These are phyloP conservation scores for Suillus paluster DNA, from an alignment of 768 basidiomycete genomes.

Conservation along the genomic window DNA sequence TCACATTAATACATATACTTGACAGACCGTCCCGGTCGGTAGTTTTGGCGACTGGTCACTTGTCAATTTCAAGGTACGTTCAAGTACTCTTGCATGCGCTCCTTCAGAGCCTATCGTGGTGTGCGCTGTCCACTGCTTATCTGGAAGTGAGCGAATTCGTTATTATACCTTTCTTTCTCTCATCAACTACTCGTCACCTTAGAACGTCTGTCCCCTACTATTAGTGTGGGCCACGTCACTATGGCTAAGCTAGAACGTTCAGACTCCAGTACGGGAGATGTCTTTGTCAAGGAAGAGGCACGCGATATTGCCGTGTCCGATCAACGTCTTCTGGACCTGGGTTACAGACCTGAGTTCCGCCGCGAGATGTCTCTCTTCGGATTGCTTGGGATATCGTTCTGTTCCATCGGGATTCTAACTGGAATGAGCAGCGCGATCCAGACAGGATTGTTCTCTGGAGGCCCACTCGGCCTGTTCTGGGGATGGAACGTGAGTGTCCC, in stretches of 20 bases:
- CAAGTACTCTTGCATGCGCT: too few species aligned
- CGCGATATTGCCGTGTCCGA: constrained; percentile 34
- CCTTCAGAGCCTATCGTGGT: neutral
- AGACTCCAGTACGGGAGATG: constrained; percentile 18
- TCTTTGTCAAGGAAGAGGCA: constrained; percentile 8
- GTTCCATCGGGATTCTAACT: constrained; percentile 62
- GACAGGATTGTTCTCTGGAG: constrained; percentile 60
- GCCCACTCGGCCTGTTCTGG: constrained; percentile 62
- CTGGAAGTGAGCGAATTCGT: constrained; percentile 48
- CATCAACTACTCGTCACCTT: neutral
- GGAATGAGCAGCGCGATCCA: constrained; percentile 66
- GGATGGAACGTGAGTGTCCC: constrained; percentile 56
- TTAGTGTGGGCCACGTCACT: neutral
- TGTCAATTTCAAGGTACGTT: neutral
- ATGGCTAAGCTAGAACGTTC: neutral
- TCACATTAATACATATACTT: too few species aligned
- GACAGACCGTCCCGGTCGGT: too few species aligned
- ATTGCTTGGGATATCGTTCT: constrained; percentile 64
- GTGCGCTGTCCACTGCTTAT: neutral
- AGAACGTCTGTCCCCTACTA: neutral
- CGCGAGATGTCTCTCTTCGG: constrained; percentile 60
- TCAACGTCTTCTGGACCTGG: constrained; percentile 51
- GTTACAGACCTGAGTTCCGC: constrained; percentile 38
- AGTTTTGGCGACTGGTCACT: neutral
- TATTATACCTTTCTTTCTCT: neutral